Base-by-base conservation (phyloP, 441 rosid genomes). In the Theobroma grandiflorum region DNA sequence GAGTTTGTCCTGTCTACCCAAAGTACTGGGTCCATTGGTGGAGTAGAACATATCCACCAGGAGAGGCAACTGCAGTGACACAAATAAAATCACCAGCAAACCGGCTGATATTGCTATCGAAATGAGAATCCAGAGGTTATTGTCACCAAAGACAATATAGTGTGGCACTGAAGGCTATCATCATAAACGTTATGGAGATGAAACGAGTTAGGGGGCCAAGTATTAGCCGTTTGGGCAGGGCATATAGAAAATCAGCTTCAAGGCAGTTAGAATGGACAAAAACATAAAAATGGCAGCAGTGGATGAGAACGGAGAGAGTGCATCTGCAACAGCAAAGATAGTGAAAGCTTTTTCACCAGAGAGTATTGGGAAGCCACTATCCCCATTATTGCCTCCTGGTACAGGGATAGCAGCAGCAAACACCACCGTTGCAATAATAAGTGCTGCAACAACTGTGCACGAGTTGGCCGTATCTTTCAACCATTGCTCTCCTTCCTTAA, bases 321-420 rank as follows among this genome's bases (percentile, higher is more conserved):
- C 63, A 47, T 86, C 80, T 14, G 86, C 76, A 79, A 84, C 81
- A 0, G 83, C 63, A 72, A 85, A 86, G 15, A 40, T 77, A 20
- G 22, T 69, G 77, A 85, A 85, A 1, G 15, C n/a, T 2, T 2
- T n/a, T 8, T 18, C 47, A 0, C 4, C 2, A 11, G 5, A 9
- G 52, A 82, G 79, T 15, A 78, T 76, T 6, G 89, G 86, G 58
- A 0, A n/a, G 33, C 87, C 84, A 11, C 3, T 37, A 42, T 55
- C 74, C 16, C 78, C 84, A 76, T 86, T 14, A 5, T 79, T 80
- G 47, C 87, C 89, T 0, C 91, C 84, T 2, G 87, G 89, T 2
- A 86, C 86, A 0, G 86, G 86, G 59, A 85, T 81, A 33, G 84
- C 86, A 2, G 88, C 89, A 18, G 85, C 87, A 70, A 82, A 85